Evolutionary conservation across 208 protist species (phyloP).

Genomic region (Acanthamoeba lenticulata): DNA sequence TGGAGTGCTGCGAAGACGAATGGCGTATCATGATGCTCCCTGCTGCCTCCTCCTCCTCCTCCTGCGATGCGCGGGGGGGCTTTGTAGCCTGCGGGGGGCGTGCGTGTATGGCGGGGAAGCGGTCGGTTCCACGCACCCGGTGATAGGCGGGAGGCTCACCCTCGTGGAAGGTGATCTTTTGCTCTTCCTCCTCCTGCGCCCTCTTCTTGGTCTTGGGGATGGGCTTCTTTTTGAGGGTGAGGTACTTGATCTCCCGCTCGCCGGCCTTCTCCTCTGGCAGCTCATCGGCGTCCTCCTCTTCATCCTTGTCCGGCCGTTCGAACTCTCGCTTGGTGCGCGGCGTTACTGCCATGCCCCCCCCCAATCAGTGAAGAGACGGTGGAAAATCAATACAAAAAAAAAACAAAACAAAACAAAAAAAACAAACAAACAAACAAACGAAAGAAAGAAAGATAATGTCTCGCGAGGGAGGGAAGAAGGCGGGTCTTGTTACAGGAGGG

Average conservation of each 20-base stretch:
- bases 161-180: slow-evolving; percentile 42
- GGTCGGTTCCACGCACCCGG: background rate
- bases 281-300: slow-evolving; percentile 1
- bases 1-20: no score
- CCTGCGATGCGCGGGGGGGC: no score
- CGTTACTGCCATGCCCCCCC: background rate
- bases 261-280: background rate
- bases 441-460: no score
- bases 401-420: no score
- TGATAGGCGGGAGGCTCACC: slow-evolving; percentile 12
- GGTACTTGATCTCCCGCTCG: slow-evolving; percentile 49
- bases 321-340: background rate
- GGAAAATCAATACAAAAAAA: no score
- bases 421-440: no score
- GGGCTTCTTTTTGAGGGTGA: slow-evolving; percentile 46
- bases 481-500: background rate
- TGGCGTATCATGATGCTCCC: no score
- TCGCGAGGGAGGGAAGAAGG: background rate
- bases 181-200: slow-evolving; percentile 9
- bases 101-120: background rate
- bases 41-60: no score
- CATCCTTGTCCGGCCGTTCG: background rate
- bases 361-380: background rate
- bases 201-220: slow-evolving; percentile 35
- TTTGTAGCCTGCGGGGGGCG: background rate